phyloP scores from a whole-genome alignment of 805 yeast genomes.

The Zygosaccharomyces siamensis region DNA sequence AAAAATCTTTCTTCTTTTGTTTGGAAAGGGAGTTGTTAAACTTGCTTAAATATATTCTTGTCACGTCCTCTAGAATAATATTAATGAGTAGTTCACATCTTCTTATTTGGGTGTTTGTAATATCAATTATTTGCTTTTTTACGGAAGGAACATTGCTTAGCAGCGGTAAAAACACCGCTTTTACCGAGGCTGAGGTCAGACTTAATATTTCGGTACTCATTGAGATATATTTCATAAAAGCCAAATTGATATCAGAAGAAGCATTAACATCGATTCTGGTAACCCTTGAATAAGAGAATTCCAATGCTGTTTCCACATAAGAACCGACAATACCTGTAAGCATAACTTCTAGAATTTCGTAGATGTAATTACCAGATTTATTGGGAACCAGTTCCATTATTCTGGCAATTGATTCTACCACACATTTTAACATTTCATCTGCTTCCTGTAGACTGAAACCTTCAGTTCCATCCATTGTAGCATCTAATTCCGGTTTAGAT shows the following conservation, averaged over 20 bases:
- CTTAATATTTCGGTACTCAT: slow-evolving; percentile 55
- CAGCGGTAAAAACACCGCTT: slow-evolving; percentile 71
- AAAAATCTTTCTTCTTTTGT: slow-evolving; percentile 74
- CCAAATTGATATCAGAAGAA: slow-evolving; percentile 39
- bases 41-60: slow-evolving; percentile 48
- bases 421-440: slow-evolving; percentile 60
- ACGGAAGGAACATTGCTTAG: slow-evolving; percentile 54
- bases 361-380: slow-evolving; percentile 55
- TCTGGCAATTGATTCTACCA: slow-evolving; percentile 75
- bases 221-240: slow-evolving; percentile 47
- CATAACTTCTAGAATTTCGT: slow-evolving; percentile 62
- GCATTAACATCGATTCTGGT: slow-evolving; percentile 34
- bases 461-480: slow-evolving; percentile 9
- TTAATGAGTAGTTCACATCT: slow-evolving; percentile 63
- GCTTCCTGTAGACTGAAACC: slow-evolving; percentile 43
- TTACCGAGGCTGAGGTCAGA: slow-evolving; percentile 65
- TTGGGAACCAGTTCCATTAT: slow-evolving; percentile 66
- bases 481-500: slow-evolving; percentile 1
- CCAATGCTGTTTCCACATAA: slow-evolving; percentile 71
- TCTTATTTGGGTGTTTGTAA: slow-evolving; percentile 56
- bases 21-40: slow-evolving; percentile 49
- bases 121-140: slow-evolving; percentile 53
- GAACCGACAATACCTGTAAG: slow-evolving; percentile 66
- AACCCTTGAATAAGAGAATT: slow-evolving; percentile 53
- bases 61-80: slow-evolving; percentile 54